Base-by-base conservation (phyloP, 2,329 filamentous ascomycete genomes). In the Amesomyces nigricolor region DNA sequence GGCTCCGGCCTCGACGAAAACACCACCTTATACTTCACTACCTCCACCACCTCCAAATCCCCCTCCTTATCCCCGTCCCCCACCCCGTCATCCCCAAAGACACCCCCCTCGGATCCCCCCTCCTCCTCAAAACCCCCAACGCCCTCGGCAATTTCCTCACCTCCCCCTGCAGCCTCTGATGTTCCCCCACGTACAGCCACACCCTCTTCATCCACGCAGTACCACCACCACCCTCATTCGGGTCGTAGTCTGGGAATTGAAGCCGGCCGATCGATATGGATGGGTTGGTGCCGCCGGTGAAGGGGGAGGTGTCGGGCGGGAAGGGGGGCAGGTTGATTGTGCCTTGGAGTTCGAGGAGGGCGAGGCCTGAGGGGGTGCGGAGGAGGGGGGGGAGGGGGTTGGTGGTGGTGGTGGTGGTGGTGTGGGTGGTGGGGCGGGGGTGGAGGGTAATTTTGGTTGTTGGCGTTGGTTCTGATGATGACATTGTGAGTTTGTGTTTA, bases 311-410 rank as follows among this genome's bases (percentile, higher is more conserved):
- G 58, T 16, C 68, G 66, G 71, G 58, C 5, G 66, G 47, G 14
- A 45, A 45, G 19, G 67, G 60, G 7, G 89, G 85, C 1, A 91
- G 76, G 70, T 96, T 92, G 72, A 99, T 86, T 13, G 83, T 89
- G 58, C 91, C 94, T 75, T 99, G 94, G 13, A 99, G 82, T 73
- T 97, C 94, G 55, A 99, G 77, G 45, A 99, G 78, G 16, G 92
- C 92, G 40, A 96, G 81, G 49, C 94, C 94, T 0, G 88, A 85
- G 0, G 94, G 94, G 0, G 92, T 96, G 64, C 91, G 88, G 14
- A 97, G 81, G 59, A 96, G 78, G n/a, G 80, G 71, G 1, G 94
- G 94, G 4, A 97, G 81, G 4, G 88, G 85, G 56, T 71, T 79
- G 30, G 54, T 42, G 30, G 54, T 40, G n/a, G 6, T 38, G n/a